phyloP scores from a whole-genome alignment of 305 asterid genomes.

The Plantago lanceolata region DNA sequence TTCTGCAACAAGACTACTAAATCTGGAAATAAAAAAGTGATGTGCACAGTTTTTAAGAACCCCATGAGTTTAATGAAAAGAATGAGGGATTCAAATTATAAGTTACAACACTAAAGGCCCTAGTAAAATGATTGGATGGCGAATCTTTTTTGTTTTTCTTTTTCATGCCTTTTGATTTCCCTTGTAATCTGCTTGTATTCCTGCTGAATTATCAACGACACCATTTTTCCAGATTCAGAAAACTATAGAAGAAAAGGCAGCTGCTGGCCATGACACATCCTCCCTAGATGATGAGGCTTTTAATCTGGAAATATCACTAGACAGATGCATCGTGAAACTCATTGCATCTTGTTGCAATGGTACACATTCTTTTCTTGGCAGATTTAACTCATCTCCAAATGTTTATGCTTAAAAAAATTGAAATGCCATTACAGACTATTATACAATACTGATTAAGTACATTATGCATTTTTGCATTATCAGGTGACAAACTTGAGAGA shows the following conservation, averaged over 20 bases:
- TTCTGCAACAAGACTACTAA: background rate
- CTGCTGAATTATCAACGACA: constrained; percentile 18
- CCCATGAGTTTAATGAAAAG: background rate
- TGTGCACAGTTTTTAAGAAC: background rate
- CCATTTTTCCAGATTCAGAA: constrained; percentile 52
- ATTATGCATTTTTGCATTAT: background rate
- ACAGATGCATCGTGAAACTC: constrained; percentile 91
- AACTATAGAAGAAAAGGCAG: constrained; percentile 62
- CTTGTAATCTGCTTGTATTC: background rate
- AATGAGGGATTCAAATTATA: background rate
- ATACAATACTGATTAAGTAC: background rate
- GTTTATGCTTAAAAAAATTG: background rate
- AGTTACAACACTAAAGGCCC: background rate
- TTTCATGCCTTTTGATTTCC: constrained; percentile 1
- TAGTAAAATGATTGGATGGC: background rate
- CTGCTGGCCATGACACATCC: constrained; percentile 52
- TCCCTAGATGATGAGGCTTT: constrained; percentile 87
- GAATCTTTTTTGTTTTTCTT: background rate
- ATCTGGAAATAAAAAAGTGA: too few species aligned
- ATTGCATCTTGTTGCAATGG: constrained; percentile 92
- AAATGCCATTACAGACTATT: background rate
- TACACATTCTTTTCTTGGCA: constrained; percentile 25
- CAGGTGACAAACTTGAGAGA: constrained; percentile 92
- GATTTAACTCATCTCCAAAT: background rate
- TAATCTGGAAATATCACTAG: constrained; percentile 67